Base-by-base conservation (phyloP, 495 filamentous ascomycete species). In the Aspergillus panamensis region DNA sequence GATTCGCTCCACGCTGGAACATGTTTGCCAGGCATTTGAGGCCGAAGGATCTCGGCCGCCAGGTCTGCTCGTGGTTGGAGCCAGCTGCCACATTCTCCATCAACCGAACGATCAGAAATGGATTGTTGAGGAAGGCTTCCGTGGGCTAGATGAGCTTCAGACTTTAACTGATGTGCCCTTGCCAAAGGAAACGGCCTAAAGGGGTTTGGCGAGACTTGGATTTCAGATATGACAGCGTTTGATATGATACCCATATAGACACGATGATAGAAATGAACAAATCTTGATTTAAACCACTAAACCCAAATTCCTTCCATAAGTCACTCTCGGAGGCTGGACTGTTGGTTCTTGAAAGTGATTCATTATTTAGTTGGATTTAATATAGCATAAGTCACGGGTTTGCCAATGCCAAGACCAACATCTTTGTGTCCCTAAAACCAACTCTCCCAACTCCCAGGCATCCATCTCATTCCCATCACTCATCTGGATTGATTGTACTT, bases 111-210 rank as follows among this genome's bases (percentile, higher is more conserved):
- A 73, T n/a, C 73, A 74, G 57, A 85, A 82, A 58, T 97, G 94
- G 94, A 75, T 84, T 6, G 91, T 96, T 20, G 93, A 97, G 69
- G 93, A 97, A 31, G 93, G 91, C 1, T 95, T 96, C 64, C 81
- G 80, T 50, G 88, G 83, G 3, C 67, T 95, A 25, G 78, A 80
- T 55, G 73, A 67, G 40, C 20, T 79, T 16, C 56, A 20, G 17
- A 33, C 40, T 31, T 32, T 42, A 17, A 50, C 53, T 20, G 56
- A 55, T n/a, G 19, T 42, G 30, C 51, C 55, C 29, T 16, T 50
- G 37, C 39, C 52, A 4, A 62, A 59, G 16, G 55, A 47, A 52
- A 30, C 40, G 17, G 40, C 39, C 6, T 56, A 43, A n/a, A 51
- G 30, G 9, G 20, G 7, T 43, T 40, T 25, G 47, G 31, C 25